phyloP scores from a whole-genome alignment of 2,329 filamentous ascomycete species.

The Neopestalotiopsis rosae region DNA sequence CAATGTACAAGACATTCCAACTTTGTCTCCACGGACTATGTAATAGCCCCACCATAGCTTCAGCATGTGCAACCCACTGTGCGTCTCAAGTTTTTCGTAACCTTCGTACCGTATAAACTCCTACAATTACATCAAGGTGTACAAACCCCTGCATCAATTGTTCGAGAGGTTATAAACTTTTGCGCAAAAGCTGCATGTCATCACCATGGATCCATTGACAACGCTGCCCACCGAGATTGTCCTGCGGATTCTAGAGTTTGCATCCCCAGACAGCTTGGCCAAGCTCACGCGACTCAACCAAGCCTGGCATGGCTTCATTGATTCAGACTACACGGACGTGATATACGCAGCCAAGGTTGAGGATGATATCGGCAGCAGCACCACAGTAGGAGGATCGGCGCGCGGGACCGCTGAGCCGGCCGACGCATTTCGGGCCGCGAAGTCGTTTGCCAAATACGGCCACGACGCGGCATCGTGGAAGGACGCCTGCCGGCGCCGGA shows the following conservation, averaged over 20 bases:
- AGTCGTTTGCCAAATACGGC: conserved; percentile 40
- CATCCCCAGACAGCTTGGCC: conserved; percentile 21
- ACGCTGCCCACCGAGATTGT: conserved; percentile 28
- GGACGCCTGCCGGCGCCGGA: conserved; percentile 47
- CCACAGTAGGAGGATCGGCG: not conserved
- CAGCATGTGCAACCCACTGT: conserved; percentile 3
- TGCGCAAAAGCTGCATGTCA: not conserved
- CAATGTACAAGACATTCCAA: not conserved
- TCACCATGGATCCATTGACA: conserved; percentile 23
- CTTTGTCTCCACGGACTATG: not conserved
- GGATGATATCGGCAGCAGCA: too few relatives aligned
- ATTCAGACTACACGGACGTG: conserved; percentile 24
- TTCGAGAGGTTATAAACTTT: not conserved
- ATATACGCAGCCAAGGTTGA: conserved; percentile 24
- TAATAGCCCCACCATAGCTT: conserved; percentile 15
- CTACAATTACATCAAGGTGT: not conserved
- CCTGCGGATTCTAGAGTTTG: conserved; percentile 28
- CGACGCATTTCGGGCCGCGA: conserved; percentile 13
- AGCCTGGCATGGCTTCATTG: conserved; percentile 29
- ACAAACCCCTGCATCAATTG: not conserved
- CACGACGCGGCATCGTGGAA: conserved; percentile 45
- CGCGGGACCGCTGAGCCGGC: conserved; percentile 15
- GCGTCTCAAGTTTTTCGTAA: conserved; percentile 4
- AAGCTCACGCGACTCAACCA: conserved; percentile 22
- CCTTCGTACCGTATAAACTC: not conserved